Percentiles rank a stretch among this genome's conserved stretches.
Evolutionary conservation across 106 monocot species (phyloP).

Genomic region (Narthecium ossifragum): DNA sequence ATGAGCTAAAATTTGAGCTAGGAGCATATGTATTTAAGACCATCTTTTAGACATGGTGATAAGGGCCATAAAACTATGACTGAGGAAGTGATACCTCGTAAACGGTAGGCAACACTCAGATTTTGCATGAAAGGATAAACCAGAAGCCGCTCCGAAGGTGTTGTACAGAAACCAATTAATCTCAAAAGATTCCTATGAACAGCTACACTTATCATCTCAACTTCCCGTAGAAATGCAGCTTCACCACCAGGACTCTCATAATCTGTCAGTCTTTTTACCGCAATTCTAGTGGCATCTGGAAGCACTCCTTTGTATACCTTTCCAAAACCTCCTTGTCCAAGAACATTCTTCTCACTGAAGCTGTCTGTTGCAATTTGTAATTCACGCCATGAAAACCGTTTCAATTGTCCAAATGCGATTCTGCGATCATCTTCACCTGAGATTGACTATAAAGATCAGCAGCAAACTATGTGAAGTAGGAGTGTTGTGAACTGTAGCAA

Average conservation of each 20-base stretch:
- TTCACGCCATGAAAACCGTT: conserved; percentile 78
- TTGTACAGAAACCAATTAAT: conserved; percentile 12
- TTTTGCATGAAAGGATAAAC: conserved; percentile 17
- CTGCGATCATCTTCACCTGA: conserved; percentile 69
- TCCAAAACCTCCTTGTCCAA: conserved; percentile 12
- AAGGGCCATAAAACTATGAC: conserved; percentile 5
- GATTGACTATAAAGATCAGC: background rate
- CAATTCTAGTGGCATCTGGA: conserved; percentile 5
- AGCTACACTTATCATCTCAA: conserved; percentile 16
- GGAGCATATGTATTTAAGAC: too few relatives aligned
- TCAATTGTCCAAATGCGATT: conserved; percentile 73
- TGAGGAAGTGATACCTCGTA: conserved; percentile 4
- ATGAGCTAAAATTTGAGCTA: too few relatives aligned
- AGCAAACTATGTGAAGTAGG: background rate
- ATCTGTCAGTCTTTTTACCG: conserved; percentile 9
- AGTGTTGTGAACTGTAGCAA: too few relatives aligned
- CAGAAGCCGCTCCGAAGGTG: conserved; percentile 9
- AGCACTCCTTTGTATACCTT: conserved; percentile 12
- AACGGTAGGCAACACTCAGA: conserved; percentile 12
- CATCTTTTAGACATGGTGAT: too few relatives aligned
- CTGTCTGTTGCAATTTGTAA: conserved; percentile 63
- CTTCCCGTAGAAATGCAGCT: conserved; percentile 12
- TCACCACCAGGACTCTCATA: conserved; percentile 13
- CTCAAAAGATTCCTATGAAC: conserved; percentile 12
- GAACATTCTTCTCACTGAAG: conserved; percentile 67